Evolutionary conservation across 1,284 basidiomycete genomes (phyloP).

Genomic region (Cryptococcus jaspeensis): DNA sequence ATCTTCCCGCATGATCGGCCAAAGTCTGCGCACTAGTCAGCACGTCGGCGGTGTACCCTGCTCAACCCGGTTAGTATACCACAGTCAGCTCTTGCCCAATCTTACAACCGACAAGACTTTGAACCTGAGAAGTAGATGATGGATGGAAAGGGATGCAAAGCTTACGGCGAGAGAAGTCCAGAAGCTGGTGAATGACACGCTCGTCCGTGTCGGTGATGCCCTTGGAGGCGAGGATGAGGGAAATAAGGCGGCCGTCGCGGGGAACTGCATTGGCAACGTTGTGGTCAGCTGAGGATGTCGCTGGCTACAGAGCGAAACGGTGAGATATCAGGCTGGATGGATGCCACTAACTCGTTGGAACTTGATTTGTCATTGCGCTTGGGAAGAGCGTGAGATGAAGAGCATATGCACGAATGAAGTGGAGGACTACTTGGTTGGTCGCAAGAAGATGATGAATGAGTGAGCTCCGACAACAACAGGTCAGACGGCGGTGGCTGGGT

Average conservation of each 20-base stretch:
- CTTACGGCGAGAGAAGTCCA: conserved; percentile 87
- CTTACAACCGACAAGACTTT: background rate
- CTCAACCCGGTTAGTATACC: background rate
- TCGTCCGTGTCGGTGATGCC: conserved; percentile 93
- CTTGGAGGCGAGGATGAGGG: conserved; percentile 88
- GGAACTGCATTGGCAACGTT: conserved; percentile 57
- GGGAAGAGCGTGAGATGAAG: background rate
- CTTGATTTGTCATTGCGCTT: conserved; percentile 9
- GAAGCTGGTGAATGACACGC: conserved; percentile 86
- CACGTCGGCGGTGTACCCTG: conserved; percentile 83
- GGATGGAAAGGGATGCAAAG: background rate
- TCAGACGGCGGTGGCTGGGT: too few species aligned
- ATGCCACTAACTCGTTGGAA: conserved; percentile 11
- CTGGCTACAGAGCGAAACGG: too few species aligned
- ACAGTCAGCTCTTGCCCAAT: too few species aligned
- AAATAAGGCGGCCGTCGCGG: conserved; percentile 85
- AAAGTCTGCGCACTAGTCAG: conserved; percentile 87
- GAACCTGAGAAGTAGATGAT: background rate
- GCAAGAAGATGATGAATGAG: too few species aligned
- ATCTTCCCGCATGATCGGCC: conserved; percentile 82
- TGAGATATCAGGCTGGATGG: too few species aligned
- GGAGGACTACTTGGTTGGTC: background rate
- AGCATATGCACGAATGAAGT: background rate
- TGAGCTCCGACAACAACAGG: too few species aligned
- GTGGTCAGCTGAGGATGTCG: background rate